Evolutionary conservation across 768 basidiomycete species (phyloP), one percentile per base, ranked within the genome.

Genomic region (Megacollybia marginata): DNA sequence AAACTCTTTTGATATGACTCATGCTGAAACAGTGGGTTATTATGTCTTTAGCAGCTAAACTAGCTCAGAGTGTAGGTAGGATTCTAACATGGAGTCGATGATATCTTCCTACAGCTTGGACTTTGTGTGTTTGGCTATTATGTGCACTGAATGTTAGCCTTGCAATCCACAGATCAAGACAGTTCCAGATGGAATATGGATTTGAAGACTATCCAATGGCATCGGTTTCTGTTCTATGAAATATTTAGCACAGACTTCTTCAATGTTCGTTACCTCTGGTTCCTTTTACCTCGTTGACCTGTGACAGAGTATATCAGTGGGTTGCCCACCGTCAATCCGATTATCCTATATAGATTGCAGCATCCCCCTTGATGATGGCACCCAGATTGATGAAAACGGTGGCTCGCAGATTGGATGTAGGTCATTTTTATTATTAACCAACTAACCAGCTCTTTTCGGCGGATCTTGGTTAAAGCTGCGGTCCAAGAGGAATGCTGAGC

Each of bases 161-260:
- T 44, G 46, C 50, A 15, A 13, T 52, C 53, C 16, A 49, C 45
- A 88, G 85, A 88, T 66, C 81, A 86, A 19, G 86, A 88, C 55
- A 79, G 82, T 52, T 75, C 80, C 16, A 70, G 78, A 46, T 88
- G 85, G 67, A 75, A 80, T 55, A 73, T 88, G 67, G 72, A 76
- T 48, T 62, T 74, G 0, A 80, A 80, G 61, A 75, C 69, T 13
- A 76, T 84, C 10, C 73, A 86, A 57, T 69, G 81, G 42, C 71
- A 86, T 48, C 73, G 86, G 43, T 63, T 67, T 8, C 62, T 88
- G 6, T 88, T 88, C 56, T 88, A 84, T 82, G 85, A 88, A 55
- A 57, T 85, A 6, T 74, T 79, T 51, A 72, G 78, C 8, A 61
- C 73, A 6, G 85, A 87, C 57, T 57, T 65, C 51, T 67, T 69